Conservation (phyloP, 352 stramenopile species). For the Pythium folliculosum region DNA sequence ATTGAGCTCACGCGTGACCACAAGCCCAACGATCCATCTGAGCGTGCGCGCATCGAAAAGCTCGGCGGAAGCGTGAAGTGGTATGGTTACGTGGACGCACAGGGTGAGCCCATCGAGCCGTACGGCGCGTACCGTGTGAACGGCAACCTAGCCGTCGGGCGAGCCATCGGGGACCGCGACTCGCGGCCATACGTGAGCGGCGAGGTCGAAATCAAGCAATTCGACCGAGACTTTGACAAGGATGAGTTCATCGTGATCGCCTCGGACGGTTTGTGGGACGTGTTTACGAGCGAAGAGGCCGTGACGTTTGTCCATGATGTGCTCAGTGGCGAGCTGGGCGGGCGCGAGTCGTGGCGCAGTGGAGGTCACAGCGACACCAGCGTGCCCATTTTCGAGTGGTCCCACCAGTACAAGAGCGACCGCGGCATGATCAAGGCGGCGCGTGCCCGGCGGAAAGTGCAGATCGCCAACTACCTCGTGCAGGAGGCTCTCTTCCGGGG, state of each 20-base stretch:
- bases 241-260: constrained; percentile 94
- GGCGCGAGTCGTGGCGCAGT: constrained; percentile 79
- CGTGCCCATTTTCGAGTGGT: constrained; percentile 90
- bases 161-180: constrained; percentile 90
- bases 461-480: constrained; percentile 92
- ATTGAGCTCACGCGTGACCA: constrained; percentile 87
- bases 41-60: constrained; percentile 74
- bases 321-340: constrained; percentile 80
- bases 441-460: constrained; percentile 80
- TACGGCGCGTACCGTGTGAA: constrained; percentile 93
- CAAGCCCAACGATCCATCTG: constrained; percentile 86
- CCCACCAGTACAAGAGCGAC: constrained; percentile 89
- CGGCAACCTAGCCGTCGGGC: constrained; percentile 89
- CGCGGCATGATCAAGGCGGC: constrained; percentile 90
- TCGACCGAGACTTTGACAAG: constrained; percentile 74
- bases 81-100: constrained; percentile 85
- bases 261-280: constrained; percentile 93
- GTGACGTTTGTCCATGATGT: constrained; percentile 92
- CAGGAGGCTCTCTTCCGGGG: constrained; percentile 90
- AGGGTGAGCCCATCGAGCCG: constrained; percentile 84
- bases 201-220: constrained; percentile 78
- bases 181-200: constrained; percentile 84
- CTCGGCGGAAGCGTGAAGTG: constrained; percentile 88
- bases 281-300: constrained; percentile 91
- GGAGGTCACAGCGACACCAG: constrained; percentile 79